A percentile compares a stretch with the other conserved stretches of the same genome.
Evolutionary conservation across 345 rosid species (phyloP).

Genomic region (Limnanthes douglasii): DNA sequence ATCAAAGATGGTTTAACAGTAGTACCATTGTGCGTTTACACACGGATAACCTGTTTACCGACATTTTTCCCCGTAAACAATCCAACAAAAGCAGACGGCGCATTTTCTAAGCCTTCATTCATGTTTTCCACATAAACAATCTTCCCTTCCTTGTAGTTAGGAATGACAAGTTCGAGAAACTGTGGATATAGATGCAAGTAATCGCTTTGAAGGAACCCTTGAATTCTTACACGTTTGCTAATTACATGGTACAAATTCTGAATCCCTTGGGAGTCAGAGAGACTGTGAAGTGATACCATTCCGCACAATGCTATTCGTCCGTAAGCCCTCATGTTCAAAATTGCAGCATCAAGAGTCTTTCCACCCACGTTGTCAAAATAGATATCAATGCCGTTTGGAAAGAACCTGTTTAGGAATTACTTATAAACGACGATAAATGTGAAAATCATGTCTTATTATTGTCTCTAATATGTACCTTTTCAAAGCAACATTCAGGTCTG

Average conservation of each 20-base stretch:
- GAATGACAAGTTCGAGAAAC: slow-evolving; percentile 28
- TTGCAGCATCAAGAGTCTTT: slow-evolving; percentile 48
- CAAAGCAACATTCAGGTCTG: slow-evolving; percentile 34
- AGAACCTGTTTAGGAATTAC: slow-evolving; percentile 19
- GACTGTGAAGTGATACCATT: slow-evolving; percentile 37
- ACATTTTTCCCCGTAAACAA: slow-evolving; percentile 49
- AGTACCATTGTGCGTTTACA: no score
- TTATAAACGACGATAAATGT: background rate
- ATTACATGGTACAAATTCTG: slow-evolving; percentile 28
- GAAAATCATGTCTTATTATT: background rate
- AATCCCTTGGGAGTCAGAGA: slow-evolving; percentile 25
- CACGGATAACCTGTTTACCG: slow-evolving; percentile 34
- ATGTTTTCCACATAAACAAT: slow-evolving; percentile 58
- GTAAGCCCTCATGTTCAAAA: slow-evolving; percentile 42
- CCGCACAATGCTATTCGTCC: slow-evolving; percentile 67
- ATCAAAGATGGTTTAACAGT: no score
- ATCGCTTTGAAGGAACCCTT: slow-evolving; percentile 60
- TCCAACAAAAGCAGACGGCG: slow-evolving; percentile 51
- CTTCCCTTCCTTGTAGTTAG: slow-evolving; percentile 34
- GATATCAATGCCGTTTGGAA: slow-evolving; percentile 53
- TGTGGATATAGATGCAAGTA: slow-evolving; percentile 30
- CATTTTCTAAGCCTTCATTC: slow-evolving; percentile 39
- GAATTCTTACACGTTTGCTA: slow-evolving; percentile 31
- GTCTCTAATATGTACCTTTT: slow-evolving; percentile 29
- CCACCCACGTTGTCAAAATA: slow-evolving; percentile 81